These are phyloP conservation scores for Collybia sordida DNA, from an alignment of 768 basidiomycete species.

Conservation along the genomic window DNA sequence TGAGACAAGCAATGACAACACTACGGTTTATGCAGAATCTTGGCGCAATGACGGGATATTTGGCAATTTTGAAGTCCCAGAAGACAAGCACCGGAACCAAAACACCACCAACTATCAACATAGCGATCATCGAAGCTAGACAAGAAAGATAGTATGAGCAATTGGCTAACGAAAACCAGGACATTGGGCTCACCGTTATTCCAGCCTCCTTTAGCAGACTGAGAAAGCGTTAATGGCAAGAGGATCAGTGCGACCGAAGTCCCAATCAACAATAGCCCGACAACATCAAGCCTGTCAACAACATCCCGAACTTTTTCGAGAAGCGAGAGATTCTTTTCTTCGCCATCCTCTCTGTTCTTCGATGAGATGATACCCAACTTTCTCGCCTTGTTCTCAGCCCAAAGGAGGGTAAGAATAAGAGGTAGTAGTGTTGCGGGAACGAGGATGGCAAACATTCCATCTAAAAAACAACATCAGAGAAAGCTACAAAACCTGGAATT, in stretches of 20 bases:
- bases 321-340: conserved; percentile 8
- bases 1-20: conserved; percentile 55
- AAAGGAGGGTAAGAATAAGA: conserved; percentile 52
- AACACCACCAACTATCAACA: conserved; percentile 47
- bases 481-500: neutral
- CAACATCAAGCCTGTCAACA: conserved; percentile 40
- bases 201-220: conserved; percentile 39
- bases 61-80: conserved; percentile 52
- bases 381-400: conserved; percentile 51
- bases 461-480: conserved; percentile 22
- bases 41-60: conserved; percentile 57
- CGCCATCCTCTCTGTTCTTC: neutral
- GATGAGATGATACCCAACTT: conserved; percentile 26
- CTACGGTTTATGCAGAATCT: conserved; percentile 60
- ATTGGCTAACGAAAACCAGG: neutral
- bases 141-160: neutral
- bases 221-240: conserved; percentile 52
- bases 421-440: conserved; percentile 50
- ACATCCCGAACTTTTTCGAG: conserved; percentile 18
- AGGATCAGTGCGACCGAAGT: conserved; percentile 50
- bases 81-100: conserved; percentile 41
- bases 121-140: conserved; percentile 49
- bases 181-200: conserved; percentile 39
- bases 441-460: conserved; percentile 59
- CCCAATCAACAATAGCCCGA: conserved; percentile 53